These are phyloP conservation scores for Lunularia cruciata DNA, from an alignment of 225 moss, liverwort and hornwort species.

Conservation along the genomic window DNA sequence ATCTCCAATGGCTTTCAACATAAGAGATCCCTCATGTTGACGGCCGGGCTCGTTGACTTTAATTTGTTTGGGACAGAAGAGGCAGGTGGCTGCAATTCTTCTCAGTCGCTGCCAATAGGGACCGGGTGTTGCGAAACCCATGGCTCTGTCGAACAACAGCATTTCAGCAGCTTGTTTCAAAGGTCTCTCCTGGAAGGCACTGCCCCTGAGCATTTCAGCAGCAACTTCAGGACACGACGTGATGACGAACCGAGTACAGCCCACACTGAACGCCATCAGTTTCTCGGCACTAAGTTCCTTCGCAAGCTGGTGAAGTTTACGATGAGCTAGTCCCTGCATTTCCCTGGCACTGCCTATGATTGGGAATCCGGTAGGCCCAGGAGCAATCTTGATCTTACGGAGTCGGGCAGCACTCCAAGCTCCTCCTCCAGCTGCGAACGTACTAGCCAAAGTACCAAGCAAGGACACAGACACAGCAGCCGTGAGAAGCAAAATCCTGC, in stretches of 20 bases:
- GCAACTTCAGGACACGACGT: constrained; percentile 54
- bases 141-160: constrained; percentile 51
- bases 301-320: constrained; percentile 48
- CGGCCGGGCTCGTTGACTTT: constrained; percentile 25
- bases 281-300: constrained; percentile 30
- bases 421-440: constrained; percentile 35
- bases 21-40: constrained; percentile 47
- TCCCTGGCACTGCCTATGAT: constrained; percentile 27
- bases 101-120: constrained; percentile 60
- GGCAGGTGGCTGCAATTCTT: constrained; percentile 45
- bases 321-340: constrained; percentile 51
- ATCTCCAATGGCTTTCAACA: constrained; percentile 47
- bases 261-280: constrained; percentile 61
- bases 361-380: constrained; percentile 36
- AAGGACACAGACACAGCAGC: not conserved
- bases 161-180: constrained; percentile 61
- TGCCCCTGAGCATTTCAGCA: constrained; percentile 47
- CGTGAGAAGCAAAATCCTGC: constrained; percentile 15
- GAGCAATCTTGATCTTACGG: constrained; percentile 29
- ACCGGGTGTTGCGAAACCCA: constrained; percentile 65
- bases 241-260: constrained; percentile 57
- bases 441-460: constrained; percentile 14
- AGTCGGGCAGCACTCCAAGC: constrained; percentile 42
- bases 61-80: constrained; percentile 66
- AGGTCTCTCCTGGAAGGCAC: constrained; percentile 54